Base-by-base conservation (phyloP, 345 rosid genomes). In the Salix koriyanagi region DNA sequence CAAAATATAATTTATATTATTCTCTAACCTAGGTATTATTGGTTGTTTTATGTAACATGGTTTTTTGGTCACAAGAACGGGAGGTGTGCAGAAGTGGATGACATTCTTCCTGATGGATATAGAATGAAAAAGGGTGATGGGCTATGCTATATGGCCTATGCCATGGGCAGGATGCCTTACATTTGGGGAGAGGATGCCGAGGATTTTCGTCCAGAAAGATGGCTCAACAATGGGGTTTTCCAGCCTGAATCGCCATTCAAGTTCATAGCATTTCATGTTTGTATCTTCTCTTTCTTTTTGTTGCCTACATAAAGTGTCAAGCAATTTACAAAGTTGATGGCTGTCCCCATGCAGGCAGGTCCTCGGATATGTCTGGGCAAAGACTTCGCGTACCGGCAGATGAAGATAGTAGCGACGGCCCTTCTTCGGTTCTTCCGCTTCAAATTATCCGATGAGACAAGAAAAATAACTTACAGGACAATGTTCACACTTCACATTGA, bases 111-210 rank as follows among this genome's bases (percentile, higher is more conserved):
- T 0, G 93, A 89, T 73, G 97, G 97, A 5, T 70, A 68, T 69
- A 88, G 77, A 48, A 74, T 91, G 65, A 91, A 77, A 52, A 91
- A 89, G 67, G 97, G 91, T 7, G 97, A 94, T 39, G 84, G 81
- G 1, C 64, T 94, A 2, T 69, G 61, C 74, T 92, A 92, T 76
- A 7, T 85, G 79, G 81, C 92, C 0, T 95, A 91, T 42, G 87
- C 96, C 18, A 95, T 91, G 96, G 97, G 90, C 4, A 89, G 97
- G 84, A 89, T 92, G 96, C 65, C 73, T 73, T 85, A 77, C 73
- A 79, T 90, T 3, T 92, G 98, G 97, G 97, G 98, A 4, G 85
- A 91, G 2, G 91, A 90, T 72, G 93, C 91, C 0, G 90, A 86
- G 73, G 90, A 82, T 11, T 91, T 89, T 75, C 79, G 76, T 23